Conservation (phyloP, 768 basidiomycete species). For the Guyanaporus albipodus region DNA sequence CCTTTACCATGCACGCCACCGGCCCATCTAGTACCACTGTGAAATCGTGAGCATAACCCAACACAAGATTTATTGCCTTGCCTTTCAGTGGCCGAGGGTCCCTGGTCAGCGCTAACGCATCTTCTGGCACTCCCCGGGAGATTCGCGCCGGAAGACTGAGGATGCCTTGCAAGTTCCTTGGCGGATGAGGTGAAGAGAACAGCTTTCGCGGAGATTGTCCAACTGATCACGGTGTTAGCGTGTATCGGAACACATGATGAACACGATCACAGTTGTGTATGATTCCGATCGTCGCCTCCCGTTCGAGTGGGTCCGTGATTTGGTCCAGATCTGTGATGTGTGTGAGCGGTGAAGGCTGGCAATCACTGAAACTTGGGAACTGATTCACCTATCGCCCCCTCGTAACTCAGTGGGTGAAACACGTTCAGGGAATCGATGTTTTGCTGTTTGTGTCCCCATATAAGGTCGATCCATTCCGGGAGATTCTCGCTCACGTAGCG, state of each 20-base stretch:
- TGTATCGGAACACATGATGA: not conserved
- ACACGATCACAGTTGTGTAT: constrained; percentile 82
- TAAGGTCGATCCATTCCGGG: constrained; percentile 89
- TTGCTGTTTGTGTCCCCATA: constrained; percentile 86
- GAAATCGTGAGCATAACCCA: constrained; percentile 13
- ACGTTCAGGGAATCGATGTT: constrained; percentile 75
- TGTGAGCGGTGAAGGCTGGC: not conserved
- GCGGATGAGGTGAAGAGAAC: constrained; percentile 73
- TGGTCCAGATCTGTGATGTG: constrained; percentile 65
- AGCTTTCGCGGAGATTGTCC: constrained; percentile 91
- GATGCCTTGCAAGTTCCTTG: constrained; percentile 67
- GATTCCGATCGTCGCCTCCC: constrained; percentile 90
- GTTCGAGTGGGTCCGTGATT: constrained; percentile 82
- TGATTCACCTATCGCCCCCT: constrained; percentile 72
- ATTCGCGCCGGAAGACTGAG: constrained; percentile 67
- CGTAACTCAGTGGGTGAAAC: constrained; percentile 92
- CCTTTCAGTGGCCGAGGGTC: constrained; percentile 55
- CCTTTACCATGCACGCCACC: constrained; percentile 47
- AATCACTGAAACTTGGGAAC: not conserved
- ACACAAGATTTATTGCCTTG: constrained; percentile 21
- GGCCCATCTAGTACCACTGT: constrained; percentile 38
- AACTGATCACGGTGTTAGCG: constrained; percentile 41
- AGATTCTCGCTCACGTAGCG: constrained; percentile 80
- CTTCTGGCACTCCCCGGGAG: constrained; percentile 79
- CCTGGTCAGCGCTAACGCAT: constrained; percentile 65